These are phyloP conservation scores for Phytophthora hibernalis DNA, from an alignment of 352 stramenopile genomes.

Conservation along the genomic window DNA sequence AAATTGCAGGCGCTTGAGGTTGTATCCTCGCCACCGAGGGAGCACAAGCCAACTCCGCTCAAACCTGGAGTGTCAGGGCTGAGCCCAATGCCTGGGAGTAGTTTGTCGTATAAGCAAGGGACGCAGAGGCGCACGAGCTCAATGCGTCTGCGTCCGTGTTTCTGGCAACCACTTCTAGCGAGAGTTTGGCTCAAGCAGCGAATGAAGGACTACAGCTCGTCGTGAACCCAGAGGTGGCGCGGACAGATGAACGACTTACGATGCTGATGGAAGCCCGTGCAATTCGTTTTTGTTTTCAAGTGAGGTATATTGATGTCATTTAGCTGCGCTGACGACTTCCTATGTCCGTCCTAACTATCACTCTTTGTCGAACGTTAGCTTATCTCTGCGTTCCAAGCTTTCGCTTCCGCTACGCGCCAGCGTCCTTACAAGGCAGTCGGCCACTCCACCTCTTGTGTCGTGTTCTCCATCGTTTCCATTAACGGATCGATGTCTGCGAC, in stretches of 20 bases:
- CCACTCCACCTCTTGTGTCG: no score
- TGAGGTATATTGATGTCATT: no score
- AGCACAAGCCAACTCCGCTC: constrained; percentile 1
- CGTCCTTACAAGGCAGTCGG: no score
- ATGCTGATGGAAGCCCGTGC: constrained; percentile 1
- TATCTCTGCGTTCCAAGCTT: no score
- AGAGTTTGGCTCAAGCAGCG: constrained; percentile 8
- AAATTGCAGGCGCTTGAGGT: constrained; percentile 1
- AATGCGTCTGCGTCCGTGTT: constrained; percentile 21
- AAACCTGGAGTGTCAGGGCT: constrained; percentile 7
- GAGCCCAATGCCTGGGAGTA: neutral
- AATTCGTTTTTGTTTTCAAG: no score
- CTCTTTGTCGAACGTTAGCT: no score
- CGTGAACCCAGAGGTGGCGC: constrained; percentile 11
- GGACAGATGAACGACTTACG: constrained; percentile 6
- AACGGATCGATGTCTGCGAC: no score
- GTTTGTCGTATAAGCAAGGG: constrained; percentile 18
- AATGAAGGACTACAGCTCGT: constrained; percentile 22
- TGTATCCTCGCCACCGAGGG: neutral
- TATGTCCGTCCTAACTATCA: no score
- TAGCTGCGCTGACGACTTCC: no score
- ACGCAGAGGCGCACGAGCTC: constrained; percentile 27
- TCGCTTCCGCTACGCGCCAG: no score
- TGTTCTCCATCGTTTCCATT: no score
- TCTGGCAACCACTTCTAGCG: constrained; percentile 14